Evolutionary conservation across 2,329 filamentous ascomycete genomes (phyloP).

Genomic region (Penicillium vulpinum): DNA sequence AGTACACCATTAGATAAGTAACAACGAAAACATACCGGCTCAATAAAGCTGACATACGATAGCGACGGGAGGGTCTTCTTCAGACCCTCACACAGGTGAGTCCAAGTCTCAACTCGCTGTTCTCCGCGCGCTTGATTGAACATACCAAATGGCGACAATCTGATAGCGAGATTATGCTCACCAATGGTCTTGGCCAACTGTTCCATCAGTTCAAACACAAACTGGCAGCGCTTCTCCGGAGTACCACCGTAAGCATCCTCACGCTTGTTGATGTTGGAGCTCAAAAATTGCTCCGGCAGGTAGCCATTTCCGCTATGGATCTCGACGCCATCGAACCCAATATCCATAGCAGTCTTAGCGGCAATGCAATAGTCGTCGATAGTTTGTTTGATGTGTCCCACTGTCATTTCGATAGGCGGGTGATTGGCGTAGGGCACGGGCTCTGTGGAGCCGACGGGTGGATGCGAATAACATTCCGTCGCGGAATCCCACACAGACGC

Average conservation of each 20-base stretch:
- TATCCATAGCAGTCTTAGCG: constrained; percentile 54
- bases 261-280: constrained; percentile 52
- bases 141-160: constrained; percentile 52
- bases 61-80: constrained; percentile 48
- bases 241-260: constrained; percentile 54
- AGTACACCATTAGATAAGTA: neutral
- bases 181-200: constrained; percentile 48
- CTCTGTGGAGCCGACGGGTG: constrained; percentile 37
- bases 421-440: constrained; percentile 45
- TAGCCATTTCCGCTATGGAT: constrained; percentile 54
- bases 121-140: constrained; percentile 55
- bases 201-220: constrained; percentile 58
- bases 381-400: constrained; percentile 48
- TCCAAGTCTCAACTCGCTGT: constrained; percentile 57
- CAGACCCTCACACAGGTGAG: constrained; percentile 50
- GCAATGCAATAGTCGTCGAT: constrained; percentile 48
- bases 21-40: constrained; percentile 41
- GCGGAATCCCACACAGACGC: constrained; percentile 50
- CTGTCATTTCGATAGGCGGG: constrained; percentile 47
- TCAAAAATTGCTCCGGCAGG: constrained; percentile 55
- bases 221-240: constrained; percentile 55
- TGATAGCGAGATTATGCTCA: constrained; percentile 48
- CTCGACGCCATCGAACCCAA: constrained; percentile 57
- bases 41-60: constrained; percentile 58
- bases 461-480: constrained; percentile 45